These are phyloP conservation scores for Angomonas ambiguus DNA, from an alignment of 208 protist species.

Conservation along the genomic window DNA sequence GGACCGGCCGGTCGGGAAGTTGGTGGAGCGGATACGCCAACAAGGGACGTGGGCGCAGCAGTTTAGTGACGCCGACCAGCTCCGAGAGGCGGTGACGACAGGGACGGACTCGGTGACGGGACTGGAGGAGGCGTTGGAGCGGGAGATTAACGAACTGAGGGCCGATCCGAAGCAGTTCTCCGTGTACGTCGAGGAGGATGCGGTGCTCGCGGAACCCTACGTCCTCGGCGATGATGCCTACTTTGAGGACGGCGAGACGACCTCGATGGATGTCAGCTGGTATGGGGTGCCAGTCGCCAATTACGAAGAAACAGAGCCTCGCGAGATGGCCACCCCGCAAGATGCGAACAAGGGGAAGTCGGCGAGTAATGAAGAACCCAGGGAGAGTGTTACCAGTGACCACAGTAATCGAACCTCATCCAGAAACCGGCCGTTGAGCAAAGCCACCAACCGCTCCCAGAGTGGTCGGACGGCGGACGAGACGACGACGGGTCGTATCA, in stretches of 20 bases:
- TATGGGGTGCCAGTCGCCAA: not conserved
- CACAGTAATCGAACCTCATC: not conserved
- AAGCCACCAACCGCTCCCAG: not conserved
- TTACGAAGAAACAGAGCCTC: not conserved
- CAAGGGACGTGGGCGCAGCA: conserved; percentile 24
- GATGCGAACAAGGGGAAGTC: not conserved
- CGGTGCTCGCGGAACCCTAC: conserved; percentile 59
- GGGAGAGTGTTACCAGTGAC: not conserved
- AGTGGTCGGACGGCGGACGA: not conserved
- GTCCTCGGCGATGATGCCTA: conserved; percentile 48
- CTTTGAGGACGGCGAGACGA: conserved; percentile 29
- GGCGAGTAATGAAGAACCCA: too few species aligned
- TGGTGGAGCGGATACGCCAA: conserved; percentile 20
- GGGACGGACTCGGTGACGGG: conserved; percentile 44
- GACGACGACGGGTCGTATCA: not conserved
- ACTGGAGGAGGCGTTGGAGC: conserved; percentile 52
- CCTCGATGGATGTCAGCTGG: conserved; percentile 5
- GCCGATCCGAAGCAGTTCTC: conserved; percentile 58
- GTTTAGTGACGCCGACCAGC: conserved; percentile 26
- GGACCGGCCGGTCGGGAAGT: not conserved
- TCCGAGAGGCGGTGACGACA: conserved; percentile 55
- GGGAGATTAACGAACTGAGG: conserved; percentile 69
- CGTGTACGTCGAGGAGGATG: conserved; percentile 46
- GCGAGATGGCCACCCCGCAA: not conserved
- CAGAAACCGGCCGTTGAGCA: not conserved